Evolutionary conservation across 2,329 filamentous ascomycete genomes (phyloP).

Genomic region (Arthrobotrys pseudoclavata): DNA sequence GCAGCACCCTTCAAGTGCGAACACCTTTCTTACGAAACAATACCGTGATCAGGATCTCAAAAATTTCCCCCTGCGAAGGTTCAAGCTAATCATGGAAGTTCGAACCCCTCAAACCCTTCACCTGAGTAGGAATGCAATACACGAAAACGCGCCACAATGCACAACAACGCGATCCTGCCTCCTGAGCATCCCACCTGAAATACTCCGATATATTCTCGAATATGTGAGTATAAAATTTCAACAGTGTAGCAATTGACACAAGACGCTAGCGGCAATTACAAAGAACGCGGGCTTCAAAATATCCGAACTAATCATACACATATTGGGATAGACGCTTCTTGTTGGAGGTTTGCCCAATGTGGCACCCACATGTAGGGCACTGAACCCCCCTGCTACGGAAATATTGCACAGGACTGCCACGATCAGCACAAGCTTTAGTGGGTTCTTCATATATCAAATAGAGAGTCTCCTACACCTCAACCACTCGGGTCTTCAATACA

Average conservation of each 20-base stretch:
- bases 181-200: neutral
- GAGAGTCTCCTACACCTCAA: neutral
- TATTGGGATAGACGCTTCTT: neutral
- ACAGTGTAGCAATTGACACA: too few species aligned
- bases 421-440: neutral
- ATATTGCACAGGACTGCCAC: neutral
- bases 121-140: too few species aligned
- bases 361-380: neutral
- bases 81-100: neutral
- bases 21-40: too few species aligned
- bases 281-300: neutral
- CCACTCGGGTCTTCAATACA: neutral
- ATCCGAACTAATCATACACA: neutral
- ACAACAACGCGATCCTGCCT: neutral
- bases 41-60: too few species aligned
- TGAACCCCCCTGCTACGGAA: neutral
- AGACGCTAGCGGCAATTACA: neutral
- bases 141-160: neutral
- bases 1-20: too few species aligned
- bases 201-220: slow-evolving; percentile 1
- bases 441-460: neutral
- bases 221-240: neutral
- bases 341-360: neutral
- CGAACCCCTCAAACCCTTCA: neutral
- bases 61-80: too few species aligned